These are phyloP conservation scores for Pseudocercospora fuligena DNA, from an alignment of 2,329 filamentous ascomycete genomes.

Conservation along the genomic window DNA sequence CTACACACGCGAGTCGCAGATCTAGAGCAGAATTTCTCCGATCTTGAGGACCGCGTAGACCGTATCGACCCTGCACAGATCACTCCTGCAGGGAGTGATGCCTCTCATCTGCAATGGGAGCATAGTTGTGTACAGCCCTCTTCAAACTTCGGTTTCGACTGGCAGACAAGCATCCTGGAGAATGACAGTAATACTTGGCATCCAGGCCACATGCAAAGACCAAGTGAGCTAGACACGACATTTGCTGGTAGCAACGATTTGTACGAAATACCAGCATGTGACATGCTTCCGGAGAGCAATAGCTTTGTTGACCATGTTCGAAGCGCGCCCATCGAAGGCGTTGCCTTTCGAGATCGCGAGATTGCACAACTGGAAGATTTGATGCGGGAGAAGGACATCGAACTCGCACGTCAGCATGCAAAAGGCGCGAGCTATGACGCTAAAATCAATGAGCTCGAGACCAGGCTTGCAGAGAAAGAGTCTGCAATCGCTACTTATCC, in stretches of 20 bases:
- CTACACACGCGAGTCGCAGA: constrained; percentile 24
- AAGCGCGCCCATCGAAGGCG: constrained; percentile 21
- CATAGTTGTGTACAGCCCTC: background rate
- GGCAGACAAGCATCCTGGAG: background rate
- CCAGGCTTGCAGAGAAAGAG: constrained; percentile 15
- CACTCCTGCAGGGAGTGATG: constrained; percentile 30
- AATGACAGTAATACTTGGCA: background rate
- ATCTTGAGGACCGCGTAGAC: constrained; percentile 33
- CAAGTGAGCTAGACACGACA: constrained; percentile 5
- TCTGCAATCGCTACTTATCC: constrained; percentile 14
- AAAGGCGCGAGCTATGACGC: constrained; percentile 4
- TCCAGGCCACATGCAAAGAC: background rate
- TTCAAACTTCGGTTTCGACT: background rate
- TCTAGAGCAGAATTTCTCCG: constrained; percentile 30
- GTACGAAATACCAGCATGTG: background rate
- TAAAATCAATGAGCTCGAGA: constrained; percentile 17
- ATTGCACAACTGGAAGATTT: constrained; percentile 32
- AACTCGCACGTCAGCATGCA: constrained; percentile 9
- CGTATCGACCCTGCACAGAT: constrained; percentile 23
- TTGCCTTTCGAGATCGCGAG: constrained; percentile 37
- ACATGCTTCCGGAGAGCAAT: background rate
- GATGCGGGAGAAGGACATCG: constrained; percentile 22
- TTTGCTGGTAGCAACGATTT: background rate
- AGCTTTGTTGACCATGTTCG: background rate
- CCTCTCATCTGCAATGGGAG: background rate